Conservation (phyloP, 2,329 filamentous ascomycete species). For the Diaporthe sp. region DNA sequence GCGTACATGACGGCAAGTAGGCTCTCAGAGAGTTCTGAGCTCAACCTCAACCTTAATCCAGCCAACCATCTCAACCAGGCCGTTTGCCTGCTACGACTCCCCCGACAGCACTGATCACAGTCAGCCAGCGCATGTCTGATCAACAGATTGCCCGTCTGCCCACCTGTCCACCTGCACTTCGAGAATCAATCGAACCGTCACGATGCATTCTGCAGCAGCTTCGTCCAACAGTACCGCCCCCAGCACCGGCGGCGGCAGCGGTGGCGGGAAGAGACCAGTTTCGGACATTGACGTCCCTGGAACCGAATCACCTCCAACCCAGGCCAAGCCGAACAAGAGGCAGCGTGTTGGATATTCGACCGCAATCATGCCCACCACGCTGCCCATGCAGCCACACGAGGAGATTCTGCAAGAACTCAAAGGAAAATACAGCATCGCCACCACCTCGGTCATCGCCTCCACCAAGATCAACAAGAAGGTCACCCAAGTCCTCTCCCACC, state of each 20-base stretch:
- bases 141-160: background rate
- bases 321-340: conserved; percentile 43
- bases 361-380: conserved; percentile 42
- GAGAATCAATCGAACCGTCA: background rate
- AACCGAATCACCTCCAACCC: background rate
- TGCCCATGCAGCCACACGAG: conserved; percentile 55
- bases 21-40: background rate
- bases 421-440: conserved; percentile 63
- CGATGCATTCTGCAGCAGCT: background rate
- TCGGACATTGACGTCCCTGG: conserved; percentile 29
- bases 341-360: conserved; percentile 43
- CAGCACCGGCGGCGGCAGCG: background rate
- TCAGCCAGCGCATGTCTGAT: background rate
- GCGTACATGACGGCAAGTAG: background rate
- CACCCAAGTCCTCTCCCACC: conserved; percentile 59
- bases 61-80: conserved; percentile 3
- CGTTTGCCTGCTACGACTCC: background rate
- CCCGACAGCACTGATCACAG: background rate
- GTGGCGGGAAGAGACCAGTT: conserved; percentile 30
- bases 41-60: conserved; percentile 17
- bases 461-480: conserved; percentile 72
- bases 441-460: conserved; percentile 71
- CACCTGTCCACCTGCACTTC: no score
- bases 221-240: background rate
- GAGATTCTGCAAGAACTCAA: conserved; percentile 59